Evolutionary conservation across 2,329 filamentous ascomycete genomes (phyloP).

Genomic region (Westerdykella ornata): DNA sequence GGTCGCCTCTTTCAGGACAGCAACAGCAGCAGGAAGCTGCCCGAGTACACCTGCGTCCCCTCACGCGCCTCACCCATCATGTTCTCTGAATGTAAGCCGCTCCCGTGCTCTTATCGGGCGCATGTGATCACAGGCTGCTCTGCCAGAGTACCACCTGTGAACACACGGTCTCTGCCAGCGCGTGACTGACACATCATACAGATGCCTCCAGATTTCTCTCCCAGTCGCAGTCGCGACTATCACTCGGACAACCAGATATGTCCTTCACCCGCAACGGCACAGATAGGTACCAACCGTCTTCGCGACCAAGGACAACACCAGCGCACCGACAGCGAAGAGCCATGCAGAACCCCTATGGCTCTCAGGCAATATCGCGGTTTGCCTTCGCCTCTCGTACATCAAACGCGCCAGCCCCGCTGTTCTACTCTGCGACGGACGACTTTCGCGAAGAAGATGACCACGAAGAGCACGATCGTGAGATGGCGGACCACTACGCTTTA

Average conservation of each 20-base stretch:
- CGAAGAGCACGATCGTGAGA: constrained; percentile 80
- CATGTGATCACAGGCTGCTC: constrained; percentile 28
- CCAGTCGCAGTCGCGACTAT: constrained; percentile 89
- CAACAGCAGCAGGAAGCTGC: constrained; percentile 13
- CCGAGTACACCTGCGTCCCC: constrained; percentile 13
- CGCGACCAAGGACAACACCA: constrained; percentile 45
- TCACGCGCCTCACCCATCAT: constrained; percentile 41
- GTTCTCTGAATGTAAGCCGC: constrained; percentile 81
- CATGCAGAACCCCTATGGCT: constrained; percentile 71
- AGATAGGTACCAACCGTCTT: constrained; percentile 40
- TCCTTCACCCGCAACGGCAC: constrained; percentile 45
- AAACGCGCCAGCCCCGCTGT: constrained; percentile 79
- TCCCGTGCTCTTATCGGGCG: constrained; percentile 23
- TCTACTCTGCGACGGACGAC: constrained; percentile 84
- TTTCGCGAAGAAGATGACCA: constrained; percentile 91
- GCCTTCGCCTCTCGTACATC: constrained; percentile 73
- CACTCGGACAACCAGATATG: constrained; percentile 53
- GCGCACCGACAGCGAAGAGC: constrained; percentile 46
- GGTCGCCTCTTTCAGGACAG: constrained; percentile 18
- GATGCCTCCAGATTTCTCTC: constrained; percentile 95
- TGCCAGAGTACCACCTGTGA: no score
- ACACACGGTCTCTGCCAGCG: constrained; percentile 26
- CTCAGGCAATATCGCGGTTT: constrained; percentile 60
- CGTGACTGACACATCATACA: constrained; percentile 46
- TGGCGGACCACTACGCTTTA: constrained; percentile 88